These are phyloP conservation scores for thale cress (Arabidopsis thaliana) DNA, from an alignment of 345 rosid genomes.

Conservation along the genomic window TAIR10.1 NC_003074.8:1092501-1093000, in stretches of 20 bases:
- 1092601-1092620: conserved; percentile 1
- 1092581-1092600: neutral
- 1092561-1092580: conserved; percentile 61
- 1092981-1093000: conserved; percentile 81
- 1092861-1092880: conserved; percentile 23
- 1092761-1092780: conserved; percentile 67
- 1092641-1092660: conserved; percentile 4
- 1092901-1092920: conserved; percentile 48
- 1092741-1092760: conserved; percentile 67
- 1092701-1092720: conserved; percentile 94
- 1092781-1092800: conserved; percentile 69
- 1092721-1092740: conserved; percentile 70
- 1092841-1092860: conserved; percentile 1
- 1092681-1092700: conserved; percentile 61
- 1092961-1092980: conserved; percentile 73
- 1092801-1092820: conserved; percentile 22
- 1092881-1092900: conserved; percentile 13
- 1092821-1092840: conserved; percentile 30
- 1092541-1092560: conserved; percentile 83
- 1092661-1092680: conserved; percentile 39
- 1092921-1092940: conserved; percentile 66
- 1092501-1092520: conserved; percentile 92
- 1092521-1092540: conserved; percentile 99
- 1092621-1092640: neutral
- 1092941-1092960: conserved; percentile 51